Conservation (phyloP, 495 filamentous ascomycete genomes). For the Trypethelium eluteriae region DNA sequence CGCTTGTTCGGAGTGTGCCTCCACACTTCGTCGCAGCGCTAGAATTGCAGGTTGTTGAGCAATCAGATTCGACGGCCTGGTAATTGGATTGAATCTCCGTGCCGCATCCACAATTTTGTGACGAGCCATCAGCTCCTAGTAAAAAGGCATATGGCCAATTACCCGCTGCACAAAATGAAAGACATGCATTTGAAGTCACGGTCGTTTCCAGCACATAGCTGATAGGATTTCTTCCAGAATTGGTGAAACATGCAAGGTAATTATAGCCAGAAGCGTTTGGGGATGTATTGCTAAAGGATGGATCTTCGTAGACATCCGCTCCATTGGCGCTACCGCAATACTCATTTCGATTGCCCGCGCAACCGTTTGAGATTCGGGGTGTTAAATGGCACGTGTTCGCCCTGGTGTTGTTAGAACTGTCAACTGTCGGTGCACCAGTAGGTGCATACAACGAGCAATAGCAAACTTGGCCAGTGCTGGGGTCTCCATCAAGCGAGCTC, state of each 20-base stretch:
- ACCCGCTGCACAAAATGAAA: neutral
- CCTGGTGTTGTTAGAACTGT: conserved; percentile 8
- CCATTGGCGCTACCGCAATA: conserved; percentile 2
- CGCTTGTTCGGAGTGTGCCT: neutral
- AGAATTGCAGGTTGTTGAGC: neutral
- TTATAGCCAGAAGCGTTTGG: neutral
- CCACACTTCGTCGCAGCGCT: neutral
- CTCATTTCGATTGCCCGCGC: conserved; percentile 12
- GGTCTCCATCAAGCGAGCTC: conserved; percentile 1
- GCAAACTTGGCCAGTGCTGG: neutral
- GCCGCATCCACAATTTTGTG: conserved; percentile 13
- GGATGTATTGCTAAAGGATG: conserved; percentile 12
- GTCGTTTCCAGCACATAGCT: neutral
- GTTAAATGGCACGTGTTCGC: conserved; percentile 12
- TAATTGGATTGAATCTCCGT: conserved; percentile 12
- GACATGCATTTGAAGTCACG: neutral
- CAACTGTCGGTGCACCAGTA: neutral
- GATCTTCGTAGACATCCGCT: conserved; percentile 10
- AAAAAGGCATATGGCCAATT: conserved; percentile 11
- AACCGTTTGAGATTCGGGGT: conserved; percentile 7
- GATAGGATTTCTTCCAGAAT: conserved; percentile 1
- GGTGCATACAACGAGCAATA: conserved; percentile 2
- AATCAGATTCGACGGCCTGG: neutral
- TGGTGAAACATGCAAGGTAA: conserved; percentile 13
- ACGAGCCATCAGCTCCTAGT: conserved; percentile 4